Evolutionary conservation across 1,284 basidiomycete genomes (phyloP).

Genomic region (Hypsizygus ulmarius): DNA sequence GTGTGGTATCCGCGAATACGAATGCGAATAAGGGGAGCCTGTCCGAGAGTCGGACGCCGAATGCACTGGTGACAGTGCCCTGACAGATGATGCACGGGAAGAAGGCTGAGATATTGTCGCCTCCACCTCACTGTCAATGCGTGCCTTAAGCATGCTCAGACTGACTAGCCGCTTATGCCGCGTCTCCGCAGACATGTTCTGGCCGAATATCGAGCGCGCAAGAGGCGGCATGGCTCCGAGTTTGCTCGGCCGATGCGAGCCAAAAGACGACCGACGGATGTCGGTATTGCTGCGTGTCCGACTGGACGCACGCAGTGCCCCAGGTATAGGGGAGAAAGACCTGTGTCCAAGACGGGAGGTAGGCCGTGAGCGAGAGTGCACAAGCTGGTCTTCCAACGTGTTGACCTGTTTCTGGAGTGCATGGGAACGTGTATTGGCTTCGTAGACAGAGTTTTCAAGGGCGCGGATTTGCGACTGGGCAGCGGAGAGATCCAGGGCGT

Average conservation of each 20-base stretch:
- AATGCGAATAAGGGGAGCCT: conserved; percentile 19
- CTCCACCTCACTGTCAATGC: conserved; percentile 76
- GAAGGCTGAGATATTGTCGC: conserved; percentile 36
- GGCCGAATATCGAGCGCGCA: conserved; percentile 57
- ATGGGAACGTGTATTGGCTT: conserved; percentile 69
- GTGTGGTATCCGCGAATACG: conserved; percentile 23
- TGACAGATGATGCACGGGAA: conserved; percentile 54
- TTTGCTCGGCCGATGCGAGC: conserved; percentile 35
- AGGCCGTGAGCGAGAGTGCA: conserved; percentile 38
- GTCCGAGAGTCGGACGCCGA: conserved; percentile 18
- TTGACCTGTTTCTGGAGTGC: conserved; percentile 67
- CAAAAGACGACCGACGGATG: conserved; percentile 45
- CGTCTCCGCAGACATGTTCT: conserved; percentile 70
- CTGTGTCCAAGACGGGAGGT: conserved; percentile 36
- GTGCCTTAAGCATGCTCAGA: conserved; percentile 83
- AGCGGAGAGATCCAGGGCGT: conserved; percentile 74
- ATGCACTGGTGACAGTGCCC: conserved; percentile 33
- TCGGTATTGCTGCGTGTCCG: conserved; percentile 45
- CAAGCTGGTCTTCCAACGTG: conserved; percentile 60
- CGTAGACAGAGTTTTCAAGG: conserved; percentile 70
- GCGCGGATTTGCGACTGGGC: conserved; percentile 74
- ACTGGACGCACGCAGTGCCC: conserved; percentile 49
- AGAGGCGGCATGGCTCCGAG: conserved; percentile 33
- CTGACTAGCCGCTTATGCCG: conserved; percentile 83
- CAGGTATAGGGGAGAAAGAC: conserved; percentile 39